phyloP scores from a whole-genome alignment of 164 flowering plant genomes.

The Aristolochia fimbriata region DNA sequence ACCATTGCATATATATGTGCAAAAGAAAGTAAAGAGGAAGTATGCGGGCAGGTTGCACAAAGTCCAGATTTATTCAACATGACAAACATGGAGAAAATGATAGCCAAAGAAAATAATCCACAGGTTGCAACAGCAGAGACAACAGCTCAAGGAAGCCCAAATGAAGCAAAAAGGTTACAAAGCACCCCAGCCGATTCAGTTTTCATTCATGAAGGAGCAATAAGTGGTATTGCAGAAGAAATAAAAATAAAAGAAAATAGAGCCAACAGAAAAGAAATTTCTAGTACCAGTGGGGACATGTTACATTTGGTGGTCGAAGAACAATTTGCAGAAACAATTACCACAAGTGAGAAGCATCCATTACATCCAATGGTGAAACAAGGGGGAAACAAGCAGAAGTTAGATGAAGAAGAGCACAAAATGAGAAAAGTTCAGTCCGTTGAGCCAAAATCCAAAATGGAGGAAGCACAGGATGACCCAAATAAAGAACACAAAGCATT shows the following conservation, averaged over 20 bases:
- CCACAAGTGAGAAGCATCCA: constrained; percentile 6
- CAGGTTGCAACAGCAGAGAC: constrained; percentile 6
- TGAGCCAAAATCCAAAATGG: neutral
- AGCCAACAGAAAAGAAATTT: neutral
- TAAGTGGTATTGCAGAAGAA: neutral
- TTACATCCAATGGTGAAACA: constrained; percentile 6
- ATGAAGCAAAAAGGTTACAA: neutral
- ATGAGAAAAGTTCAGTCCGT: neutral
- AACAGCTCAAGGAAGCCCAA: neutral
- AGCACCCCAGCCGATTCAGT: neutral
- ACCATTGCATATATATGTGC: constrained; percentile 3
- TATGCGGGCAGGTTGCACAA: constrained; percentile 6
- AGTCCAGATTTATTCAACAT: constrained; percentile 2
- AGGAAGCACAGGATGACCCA: constrained; percentile 6
- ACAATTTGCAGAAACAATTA: neutral
- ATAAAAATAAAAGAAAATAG: neutral
- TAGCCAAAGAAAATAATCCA: constrained; percentile 4
- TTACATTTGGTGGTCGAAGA: neutral
- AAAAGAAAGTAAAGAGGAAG: constrained; percentile 12
- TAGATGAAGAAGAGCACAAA: constrained; percentile 1
- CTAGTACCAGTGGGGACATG: too few species aligned
- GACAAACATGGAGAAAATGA: constrained; percentile 5
- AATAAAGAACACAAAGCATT: constrained; percentile 7
- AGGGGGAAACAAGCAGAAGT: constrained; percentile 7
- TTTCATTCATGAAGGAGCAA: neutral